Evolutionary conservation across 202 grass and related monocot genomes (phyloP).

Genomic region (Elaeis oleifera): DNA sequence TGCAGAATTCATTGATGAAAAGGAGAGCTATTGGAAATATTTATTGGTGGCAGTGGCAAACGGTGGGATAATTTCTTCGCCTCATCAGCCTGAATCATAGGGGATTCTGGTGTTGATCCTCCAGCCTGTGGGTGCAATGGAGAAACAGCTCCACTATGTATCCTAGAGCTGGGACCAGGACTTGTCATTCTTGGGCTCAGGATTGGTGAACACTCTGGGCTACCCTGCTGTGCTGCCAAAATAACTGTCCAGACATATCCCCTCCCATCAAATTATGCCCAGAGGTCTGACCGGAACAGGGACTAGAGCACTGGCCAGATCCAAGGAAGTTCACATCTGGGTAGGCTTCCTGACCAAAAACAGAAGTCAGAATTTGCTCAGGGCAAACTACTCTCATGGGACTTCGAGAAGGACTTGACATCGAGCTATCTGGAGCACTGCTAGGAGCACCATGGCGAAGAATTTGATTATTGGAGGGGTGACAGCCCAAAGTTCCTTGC

Average conservation of each 20-base stretch:
- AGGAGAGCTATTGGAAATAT: constrained; percentile 38
- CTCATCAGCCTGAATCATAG: constrained; percentile 57
- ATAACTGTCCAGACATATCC: constrained; percentile 76
- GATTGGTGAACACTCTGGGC: constrained; percentile 90
- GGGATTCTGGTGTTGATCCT: constrained; percentile 74
- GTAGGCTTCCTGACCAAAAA: constrained; percentile 70
- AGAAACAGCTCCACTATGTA: constrained; percentile 91
- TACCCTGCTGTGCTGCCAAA: constrained; percentile 90
- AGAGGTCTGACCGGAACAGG: constrained; percentile 94
- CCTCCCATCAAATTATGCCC: constrained; percentile 98
- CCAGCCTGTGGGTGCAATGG: constrained; percentile 82
- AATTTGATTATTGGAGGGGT: constrained; percentile 53
- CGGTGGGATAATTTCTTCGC: constrained; percentile 77
- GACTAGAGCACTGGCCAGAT: constrained; percentile 96
- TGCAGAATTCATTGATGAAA: constrained; percentile 60
- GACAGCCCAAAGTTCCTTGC: constrained; percentile 31
- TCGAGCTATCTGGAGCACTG: constrained; percentile 83
- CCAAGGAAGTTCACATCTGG: constrained; percentile 73
- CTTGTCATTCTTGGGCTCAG: constrained; percentile 92
- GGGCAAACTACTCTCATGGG: constrained; percentile 62
- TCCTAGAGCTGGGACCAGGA: constrained; percentile 87
- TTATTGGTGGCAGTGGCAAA: constrained; percentile 75
- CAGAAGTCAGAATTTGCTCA: constrained; percentile 79
- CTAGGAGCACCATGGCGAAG: constrained; percentile 41
- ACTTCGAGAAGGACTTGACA: constrained; percentile 92